Evolutionary conservation across 176 grass and related monocot genomes (phyloP), one percentile per base, ranked within the genome.

Genomic region (Carex parvula): DNA sequence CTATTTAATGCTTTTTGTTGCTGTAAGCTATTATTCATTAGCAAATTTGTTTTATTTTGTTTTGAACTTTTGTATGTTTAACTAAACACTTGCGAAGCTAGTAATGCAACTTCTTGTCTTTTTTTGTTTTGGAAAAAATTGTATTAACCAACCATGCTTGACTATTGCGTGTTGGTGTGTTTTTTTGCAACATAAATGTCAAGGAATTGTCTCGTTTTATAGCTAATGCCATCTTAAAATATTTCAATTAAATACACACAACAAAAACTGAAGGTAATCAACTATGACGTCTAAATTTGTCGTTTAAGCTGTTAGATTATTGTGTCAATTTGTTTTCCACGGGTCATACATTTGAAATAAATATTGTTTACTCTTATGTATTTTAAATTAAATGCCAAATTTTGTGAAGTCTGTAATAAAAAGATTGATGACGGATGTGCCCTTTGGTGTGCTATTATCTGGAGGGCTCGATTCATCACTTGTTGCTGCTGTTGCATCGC

Each of bases 381-480:
- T 46, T 64, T 81, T 44, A 64, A 63, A 41, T 35, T 73, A 13
- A 60, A 41, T 83, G 15, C 29, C 39, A 20, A 32, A 35, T 33
- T 56, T 85, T 84, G 26, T 33, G 52, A 78, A 99, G 97, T 87
- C 97, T 88, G 80, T 96, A 81, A 85, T 89, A 48, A 99, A 99
- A 87, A 99, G 97, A 85, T 62, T 99, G 68, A 99, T 99, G 97
- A 88, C 97, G 20, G 97, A 99, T 88, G 97, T 99, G 81, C 97
- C 97, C 46, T 99, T 99, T 94, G 97, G 97, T 73, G 93, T 99
- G 89, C 91, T 99, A 17, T 89, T 99, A 77, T 99, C 97, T 82
- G 97, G 97, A 77, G 97, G 97, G 17, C 93, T 99, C 75, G 97
- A 99, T 63, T 99, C 97, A 58, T 99, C 97, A 29, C 89, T 99